These are phyloP conservation scores for Penicillium sp. DNA, from an alignment of 2,329 filamentous ascomycete genomes.

Conservation along the genomic window DNA sequence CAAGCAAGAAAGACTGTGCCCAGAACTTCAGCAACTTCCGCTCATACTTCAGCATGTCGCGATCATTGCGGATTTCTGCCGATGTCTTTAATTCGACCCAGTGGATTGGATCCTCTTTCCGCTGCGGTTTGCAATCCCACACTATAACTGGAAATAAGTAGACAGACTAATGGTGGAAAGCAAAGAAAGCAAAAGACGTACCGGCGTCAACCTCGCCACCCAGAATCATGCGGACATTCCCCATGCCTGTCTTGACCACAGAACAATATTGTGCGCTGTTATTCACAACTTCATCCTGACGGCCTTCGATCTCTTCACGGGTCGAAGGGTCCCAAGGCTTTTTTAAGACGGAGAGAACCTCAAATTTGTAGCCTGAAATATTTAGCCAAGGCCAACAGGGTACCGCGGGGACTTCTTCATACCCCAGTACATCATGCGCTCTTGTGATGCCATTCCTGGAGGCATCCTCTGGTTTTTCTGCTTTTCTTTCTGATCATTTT, in stretches of 20 bases:
- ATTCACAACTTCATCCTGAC: slow-evolving; percentile 73
- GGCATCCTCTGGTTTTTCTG: slow-evolving; percentile 58
- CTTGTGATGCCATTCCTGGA: slow-evolving; percentile 65
- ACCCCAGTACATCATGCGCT: slow-evolving; percentile 95
- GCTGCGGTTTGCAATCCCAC: slow-evolving; percentile 78
- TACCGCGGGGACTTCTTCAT: slow-evolving; percentile 17
- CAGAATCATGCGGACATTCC: slow-evolving; percentile 73
- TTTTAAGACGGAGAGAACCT: slow-evolving; percentile 78
- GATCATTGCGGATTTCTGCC: slow-evolving; percentile 69
- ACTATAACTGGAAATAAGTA: slow-evolving; percentile 54
- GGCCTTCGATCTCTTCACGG: slow-evolving; percentile 76
- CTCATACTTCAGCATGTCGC: slow-evolving; percentile 77
- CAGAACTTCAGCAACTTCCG: slow-evolving; percentile 93
- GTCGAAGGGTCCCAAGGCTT: slow-evolving; percentile 72
- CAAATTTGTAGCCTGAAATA: slow-evolving; percentile 86
- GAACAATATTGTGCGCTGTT: slow-evolving; percentile 97
- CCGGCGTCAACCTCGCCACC: slow-evolving; percentile 93
- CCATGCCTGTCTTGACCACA: slow-evolving; percentile 85
- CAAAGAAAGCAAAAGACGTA: slow-evolving; percentile 44
- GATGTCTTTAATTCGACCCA: slow-evolving; percentile 96
- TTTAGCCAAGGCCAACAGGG: slow-evolving; percentile 7
- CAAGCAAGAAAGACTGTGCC: slow-evolving; percentile 93
- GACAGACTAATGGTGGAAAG: not conserved
- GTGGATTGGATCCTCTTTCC: slow-evolving; percentile 71
- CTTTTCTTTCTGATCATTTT: slow-evolving; percentile 63